Evolutionary conservation across 2,329 filamentous ascomycete genomes (phyloP).

Genomic region (Ophiostoma australiae): DNA sequence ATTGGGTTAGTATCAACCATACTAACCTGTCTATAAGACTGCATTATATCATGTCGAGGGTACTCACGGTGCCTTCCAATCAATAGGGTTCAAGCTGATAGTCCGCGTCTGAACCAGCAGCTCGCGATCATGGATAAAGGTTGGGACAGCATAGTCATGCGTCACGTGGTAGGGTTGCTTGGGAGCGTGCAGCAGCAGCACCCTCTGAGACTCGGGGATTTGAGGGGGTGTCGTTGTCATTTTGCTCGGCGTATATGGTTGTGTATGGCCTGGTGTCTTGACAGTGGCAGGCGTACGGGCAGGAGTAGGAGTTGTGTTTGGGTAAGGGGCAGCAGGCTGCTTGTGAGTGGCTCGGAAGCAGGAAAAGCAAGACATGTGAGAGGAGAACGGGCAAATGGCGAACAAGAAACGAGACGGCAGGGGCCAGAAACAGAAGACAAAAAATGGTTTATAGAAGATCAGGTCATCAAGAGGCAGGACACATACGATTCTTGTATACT

Average conservation of each 20-base stretch:
- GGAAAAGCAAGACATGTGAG: conserved; percentile 12
- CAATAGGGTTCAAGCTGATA: conserved; percentile 71
- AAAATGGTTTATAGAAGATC: conserved; percentile 43
- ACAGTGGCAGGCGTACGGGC: neutral
- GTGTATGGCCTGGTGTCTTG: conserved; percentile 6
- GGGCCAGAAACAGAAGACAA: neutral
- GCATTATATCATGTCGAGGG: neutral
- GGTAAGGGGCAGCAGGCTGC: conserved; percentile 3
- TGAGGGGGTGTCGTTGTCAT: conserved; percentile 17
- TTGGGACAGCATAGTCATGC: conserved; percentile 32
- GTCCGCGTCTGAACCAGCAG: conserved; percentile 59
- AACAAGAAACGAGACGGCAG: neutral
- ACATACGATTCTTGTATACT: conserved; percentile 17
- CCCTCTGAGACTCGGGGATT: conserved; percentile 31
- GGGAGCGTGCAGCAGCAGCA: conserved; percentile 33
- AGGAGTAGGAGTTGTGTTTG: neutral
- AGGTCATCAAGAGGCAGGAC: conserved; percentile 13
- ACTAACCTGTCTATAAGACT: neutral
- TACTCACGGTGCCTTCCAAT: conserved; percentile 67
- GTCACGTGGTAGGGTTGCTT: conserved; percentile 33
- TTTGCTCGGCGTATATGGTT: neutral
- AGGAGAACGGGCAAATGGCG: neutral
- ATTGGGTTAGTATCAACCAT: conserved; percentile 32
- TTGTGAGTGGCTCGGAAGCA: conserved; percentile 10
- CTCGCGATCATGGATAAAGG: conserved; percentile 38